Base-by-base conservation (phyloP, 495 filamentous ascomycete genomes). In the Trichoderma gamsii region DNA sequence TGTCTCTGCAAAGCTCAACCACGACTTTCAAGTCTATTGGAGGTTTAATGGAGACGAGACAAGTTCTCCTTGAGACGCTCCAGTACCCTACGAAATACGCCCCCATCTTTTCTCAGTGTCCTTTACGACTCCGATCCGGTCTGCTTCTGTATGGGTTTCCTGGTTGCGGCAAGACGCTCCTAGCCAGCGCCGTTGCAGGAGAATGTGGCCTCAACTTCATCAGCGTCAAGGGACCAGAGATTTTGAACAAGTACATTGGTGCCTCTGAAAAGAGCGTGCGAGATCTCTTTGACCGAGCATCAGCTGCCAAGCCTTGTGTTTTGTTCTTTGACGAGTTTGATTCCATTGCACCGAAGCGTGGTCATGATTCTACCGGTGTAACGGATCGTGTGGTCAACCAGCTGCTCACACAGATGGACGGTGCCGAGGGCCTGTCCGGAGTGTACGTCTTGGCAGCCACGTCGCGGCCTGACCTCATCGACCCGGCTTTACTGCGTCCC, bases 261-360 rank as follows among this genome's bases (percentile, higher is more conserved):
- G 95, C 95, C 0, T 92, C 89, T 43, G 95, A 99, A 73, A 98
- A 98, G 79, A 90, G 86, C 67, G 92, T 99, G 18, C 87, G 96
- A 2, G 95, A 98, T 77, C 83, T 98, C 2, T 99, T 99, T 69
- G 94, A 95, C 73, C 86, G 95, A 69, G 95, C 95, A 0, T 85
- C 89, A 69, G 93, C 94, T 13, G 95, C 95, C 1, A 85, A 89
- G 46, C 95, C 95, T 0, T 97, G 93, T 70, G 88, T 99, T 11
- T 81, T 99, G 2, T 99, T 99, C 82, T 98, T 99, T 72, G 95
- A 99, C 74, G 95, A 99, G 75, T 98, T 98, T 73, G 95, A 99
- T 77, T 92, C 89, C 69, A 97, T 99, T 67, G 95, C 95, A 2
- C 96, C 95, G 8, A 98, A 97, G 81, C 87, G 95, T 77, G 95